These are phyloP conservation scores for Starmera amethionina DNA, from an alignment of 805 yeast species.

Conservation along the genomic window DNA sequence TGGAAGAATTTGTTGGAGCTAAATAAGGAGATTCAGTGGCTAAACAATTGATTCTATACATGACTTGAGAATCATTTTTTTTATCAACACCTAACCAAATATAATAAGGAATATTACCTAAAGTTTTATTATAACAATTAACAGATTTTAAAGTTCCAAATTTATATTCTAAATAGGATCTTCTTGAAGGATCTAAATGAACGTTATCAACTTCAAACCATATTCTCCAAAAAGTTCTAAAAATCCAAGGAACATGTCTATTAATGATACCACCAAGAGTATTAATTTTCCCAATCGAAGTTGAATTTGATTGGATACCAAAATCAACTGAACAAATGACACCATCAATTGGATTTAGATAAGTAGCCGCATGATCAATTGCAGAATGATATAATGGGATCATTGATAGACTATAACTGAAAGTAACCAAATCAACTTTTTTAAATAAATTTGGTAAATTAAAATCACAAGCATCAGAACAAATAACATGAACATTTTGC, in stretches of 20 bases:
- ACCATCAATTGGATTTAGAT: slow-evolving; percentile 45
- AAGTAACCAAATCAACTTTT: slow-evolving; percentile 63
- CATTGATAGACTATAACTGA: slow-evolving; percentile 78
- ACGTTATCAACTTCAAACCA: slow-evolving; percentile 87
- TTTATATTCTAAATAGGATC: slow-evolving; percentile 74
- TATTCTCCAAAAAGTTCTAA: slow-evolving; percentile 73
- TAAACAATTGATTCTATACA: slow-evolving; percentile 50
- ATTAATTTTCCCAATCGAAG: slow-evolving; percentile 56
- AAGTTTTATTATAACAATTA: slow-evolving; percentile 50
- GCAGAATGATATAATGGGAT: slow-evolving; percentile 77
- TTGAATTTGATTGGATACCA: slow-evolving; percentile 63
- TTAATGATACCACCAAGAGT: slow-evolving; percentile 66
- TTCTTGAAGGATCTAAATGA: slow-evolving; percentile 67
- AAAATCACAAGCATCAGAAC: slow-evolving; percentile 72
- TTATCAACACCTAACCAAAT: slow-evolving; percentile 77
- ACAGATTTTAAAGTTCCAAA: slow-evolving; percentile 75
- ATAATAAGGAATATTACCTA: slow-evolving; percentile 75
- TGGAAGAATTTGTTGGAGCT: slow-evolving; percentile 38
- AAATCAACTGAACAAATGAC: slow-evolving; percentile 67
- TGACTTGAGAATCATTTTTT: slow-evolving; percentile 35
- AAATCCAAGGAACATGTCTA: slow-evolving; percentile 69
- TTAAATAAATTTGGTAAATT: slow-evolving; percentile 29
- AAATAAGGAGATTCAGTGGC: slow-evolving; percentile 79
- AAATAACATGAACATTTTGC: slow-evolving; percentile 54
- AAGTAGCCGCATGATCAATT: slow-evolving; percentile 51